Evolutionary conservation across 1,139 yeast genomes (phyloP), one percentile per base, ranked within the genome.

Genomic region (Wickerhamomyces sp.): DNA sequence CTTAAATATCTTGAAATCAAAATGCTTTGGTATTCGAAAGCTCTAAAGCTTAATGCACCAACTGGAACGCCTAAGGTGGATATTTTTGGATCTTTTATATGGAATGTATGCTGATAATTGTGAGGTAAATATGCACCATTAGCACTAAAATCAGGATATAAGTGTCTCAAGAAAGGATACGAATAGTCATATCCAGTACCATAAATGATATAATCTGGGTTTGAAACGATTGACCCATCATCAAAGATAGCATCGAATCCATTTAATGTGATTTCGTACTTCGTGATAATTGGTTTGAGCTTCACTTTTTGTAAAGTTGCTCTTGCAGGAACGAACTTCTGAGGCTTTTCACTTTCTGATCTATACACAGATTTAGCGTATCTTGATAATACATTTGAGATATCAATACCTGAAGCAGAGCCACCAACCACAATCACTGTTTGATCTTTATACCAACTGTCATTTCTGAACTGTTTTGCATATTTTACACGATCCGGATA

Each of bases 111-210:
- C 21, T 37, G 40, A 12, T 28, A 37, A 16, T 13, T 33, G 10
- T 37, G 21, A n/a, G 34, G 33, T 18, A 37, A 7, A 7, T 24
- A 29, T n/a, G 13, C 18, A 25, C 40, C 40, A 9, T 27, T 21
- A 9, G 19, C 28, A 31, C 35, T 36, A n/a, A 36, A 32, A 14
- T 33, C 33, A n/a, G 35, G 35, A 9, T 14, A 18, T 9, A 33
- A 3, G 20, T 39, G 37, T 7, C 29, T 33, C 13, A 67, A 48
- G 40, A 65, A 67, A 12, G 70, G 69, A 39, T 57, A 61, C 22
- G 60, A 52, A 36, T 55, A 55, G 38, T 64, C 65, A 52, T 68
- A 70, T 3, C 75, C 75, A 1, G 75, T 70, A 20, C 70, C 68
- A 41, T 66, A 65, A 16, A 70, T 50, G 14, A 69, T 55, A 29